These are phyloP conservation scores for Ceratocystis harringtonii DNA, from an alignment of 2,329 filamentous ascomycete species.

Conservation along the genomic window DNA sequence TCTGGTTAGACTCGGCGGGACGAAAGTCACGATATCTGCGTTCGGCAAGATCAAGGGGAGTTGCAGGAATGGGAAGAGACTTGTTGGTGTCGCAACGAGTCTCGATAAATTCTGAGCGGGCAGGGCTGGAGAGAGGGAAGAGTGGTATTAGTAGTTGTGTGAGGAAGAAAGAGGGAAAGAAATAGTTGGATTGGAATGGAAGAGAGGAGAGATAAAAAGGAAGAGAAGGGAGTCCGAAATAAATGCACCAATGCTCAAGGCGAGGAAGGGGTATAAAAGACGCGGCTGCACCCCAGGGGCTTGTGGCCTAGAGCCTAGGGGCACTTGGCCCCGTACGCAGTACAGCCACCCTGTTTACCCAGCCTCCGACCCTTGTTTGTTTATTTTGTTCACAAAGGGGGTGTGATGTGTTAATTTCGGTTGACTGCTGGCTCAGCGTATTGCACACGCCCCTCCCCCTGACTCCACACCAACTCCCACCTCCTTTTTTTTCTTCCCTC, in stretches of 20 bases:
- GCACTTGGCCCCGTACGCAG: background rate
- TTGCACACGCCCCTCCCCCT: background rate
- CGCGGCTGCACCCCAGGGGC: slow-evolving; percentile 4
- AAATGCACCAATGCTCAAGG: slow-evolving; percentile 8
- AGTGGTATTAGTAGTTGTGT: slow-evolving; percentile 29
- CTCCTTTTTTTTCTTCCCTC: slow-evolving; percentile 5
- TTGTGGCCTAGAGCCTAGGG: no score
- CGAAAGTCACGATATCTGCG: slow-evolving; percentile 46
- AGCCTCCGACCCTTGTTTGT: slow-evolving; percentile 14
- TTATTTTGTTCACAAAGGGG: slow-evolving; percentile 11
- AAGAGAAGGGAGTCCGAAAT: slow-evolving; percentile 1
- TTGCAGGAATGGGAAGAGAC: slow-evolving; percentile 33
- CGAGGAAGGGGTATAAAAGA: slow-evolving; percentile 13
- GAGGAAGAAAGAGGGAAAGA: slow-evolving; percentile 13
- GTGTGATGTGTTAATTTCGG: slow-evolving; percentile 2
- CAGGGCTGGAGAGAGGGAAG: slow-evolving; percentile 21
- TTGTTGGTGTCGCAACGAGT: slow-evolving; percentile 51
- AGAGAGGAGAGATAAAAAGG: background rate
- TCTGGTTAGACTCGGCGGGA: slow-evolving; percentile 29
- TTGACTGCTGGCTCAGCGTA: background rate
- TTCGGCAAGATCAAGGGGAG: slow-evolving; percentile 47
- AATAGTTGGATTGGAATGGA: background rate
- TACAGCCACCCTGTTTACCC: slow-evolving; percentile 12
- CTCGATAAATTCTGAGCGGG: slow-evolving; percentile 39
- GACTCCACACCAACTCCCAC: background rate